Conservation (phyloP, 2,329 filamentous ascomycete genomes). For the Fusarium devonianum region DNA sequence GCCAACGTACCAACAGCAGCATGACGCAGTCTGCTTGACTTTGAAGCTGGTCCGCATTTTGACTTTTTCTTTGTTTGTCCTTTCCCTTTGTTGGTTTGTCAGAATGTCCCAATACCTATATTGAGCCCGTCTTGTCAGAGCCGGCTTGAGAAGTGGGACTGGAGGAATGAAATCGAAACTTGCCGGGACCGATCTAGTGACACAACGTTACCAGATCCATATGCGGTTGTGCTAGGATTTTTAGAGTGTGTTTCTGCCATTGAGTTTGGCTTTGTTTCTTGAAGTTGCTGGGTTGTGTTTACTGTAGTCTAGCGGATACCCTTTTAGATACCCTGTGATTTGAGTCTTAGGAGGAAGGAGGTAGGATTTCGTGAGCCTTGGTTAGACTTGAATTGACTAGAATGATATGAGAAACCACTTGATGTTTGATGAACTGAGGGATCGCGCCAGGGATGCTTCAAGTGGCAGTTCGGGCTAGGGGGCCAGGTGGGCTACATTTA, state of each 20-base stretch:
- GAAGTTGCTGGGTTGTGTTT: not conserved
- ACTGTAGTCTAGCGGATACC: conserved; percentile 17
- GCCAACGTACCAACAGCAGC: conserved; percentile 12
- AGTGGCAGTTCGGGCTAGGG: too few species aligned
- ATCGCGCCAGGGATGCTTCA: too few species aligned
- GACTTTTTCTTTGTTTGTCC: not conserved
- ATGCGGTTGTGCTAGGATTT: conserved; percentile 16
- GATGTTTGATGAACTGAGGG: too few species aligned
- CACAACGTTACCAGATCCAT: conserved; percentile 28
- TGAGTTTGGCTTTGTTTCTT: not conserved
- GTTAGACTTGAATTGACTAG: not conserved
- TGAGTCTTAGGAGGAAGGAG: conserved; percentile 6
- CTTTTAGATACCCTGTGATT: conserved; percentile 8
- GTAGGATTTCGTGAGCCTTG: not conserved
- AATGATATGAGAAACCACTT: too few species aligned
- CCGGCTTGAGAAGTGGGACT: not conserved
- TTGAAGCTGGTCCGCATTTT: conserved; percentile 1
- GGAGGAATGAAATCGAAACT: not conserved
- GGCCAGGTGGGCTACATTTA: not conserved
- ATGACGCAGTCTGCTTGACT: conserved; percentile 20
- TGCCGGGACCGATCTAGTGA: conserved; percentile 29
- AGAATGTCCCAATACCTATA: not conserved
- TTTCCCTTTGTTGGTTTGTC: not conserved
- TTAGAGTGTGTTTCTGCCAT: conserved; percentile 1
- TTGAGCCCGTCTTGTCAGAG: not conserved